Evolutionary conservation across 176 grass and related monocot species (phyloP), one percentile per base, ranked within the genome.

Genomic region (Dendrocalamus sinicus): DNA sequence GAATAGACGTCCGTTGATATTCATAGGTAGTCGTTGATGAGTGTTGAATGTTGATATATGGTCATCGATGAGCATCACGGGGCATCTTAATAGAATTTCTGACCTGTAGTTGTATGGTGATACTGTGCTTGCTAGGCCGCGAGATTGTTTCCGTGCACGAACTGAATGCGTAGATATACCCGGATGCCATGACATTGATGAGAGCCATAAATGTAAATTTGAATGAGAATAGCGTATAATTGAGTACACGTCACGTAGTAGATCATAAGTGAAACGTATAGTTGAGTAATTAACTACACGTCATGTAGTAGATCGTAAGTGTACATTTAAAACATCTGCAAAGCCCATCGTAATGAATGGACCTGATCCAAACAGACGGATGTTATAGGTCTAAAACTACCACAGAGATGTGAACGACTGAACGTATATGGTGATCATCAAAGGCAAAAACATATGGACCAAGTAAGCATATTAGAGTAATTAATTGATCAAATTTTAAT

Each of bases 1-100:
- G 8, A 82, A 61, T 86, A 66, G 22, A 72, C 5, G 23, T 26
- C 81, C 20, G 12, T 59, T 80, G 22, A 58, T 90, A 86, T 65
- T 78, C 58, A n/a, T 79, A 72, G 54, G 66, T 41, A 45, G 55
- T 71, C 43, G 15, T 72, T 11, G 7, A 32, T 55, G 4, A n/a
- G 47, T 58, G 15, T 79, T 73, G 67, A 15, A 50, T 82, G 67
- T 60, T 83, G 43, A 58, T 74, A 41, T 12, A 9, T 84, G 54
- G 58, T 46, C 67, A 73, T 83, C 7, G n/a, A 41, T 75, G 84
- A 32, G 7, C 32, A 48, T 87, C 45, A 52, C n/a, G 17, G 23
- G 30, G 19, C 72, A 75, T 80, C 69, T 79, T 7, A 74, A n/a
- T 74, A 55, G 12, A 37, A 70, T 62, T 40, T 80, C 41, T 17